Conservation (phyloP, 192 early-diverging fungal genomes). For the Oehlia diaphana region DNA sequence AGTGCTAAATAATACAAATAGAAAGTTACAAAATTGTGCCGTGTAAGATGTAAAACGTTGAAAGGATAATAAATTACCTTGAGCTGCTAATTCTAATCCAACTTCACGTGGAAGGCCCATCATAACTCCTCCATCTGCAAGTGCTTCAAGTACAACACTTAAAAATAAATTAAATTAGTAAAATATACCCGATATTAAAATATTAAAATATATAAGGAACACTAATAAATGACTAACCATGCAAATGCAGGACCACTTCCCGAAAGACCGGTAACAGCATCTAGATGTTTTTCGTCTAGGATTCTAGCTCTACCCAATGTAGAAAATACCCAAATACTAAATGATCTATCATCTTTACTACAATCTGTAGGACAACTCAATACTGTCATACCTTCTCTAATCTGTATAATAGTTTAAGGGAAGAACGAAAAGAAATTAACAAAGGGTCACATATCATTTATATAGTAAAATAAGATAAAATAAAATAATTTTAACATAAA, state of each 20-base stretch:
- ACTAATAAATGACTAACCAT: slow-evolving; percentile 34
- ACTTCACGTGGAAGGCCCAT: slow-evolving; percentile 58
- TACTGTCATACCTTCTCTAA: slow-evolving; percentile 58
- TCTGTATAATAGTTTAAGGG: slow-evolving; percentile 27
- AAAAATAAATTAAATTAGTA: not conserved
- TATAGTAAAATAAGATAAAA: not conserved
- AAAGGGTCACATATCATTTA: not conserved
- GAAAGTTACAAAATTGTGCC: too few species aligned
- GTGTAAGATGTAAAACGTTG: not conserved
- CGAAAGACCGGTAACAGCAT: slow-evolving; percentile 52
- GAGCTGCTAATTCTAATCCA: slow-evolving; percentile 53
- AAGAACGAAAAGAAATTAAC: not conserved
- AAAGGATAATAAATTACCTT: slow-evolving; percentile 37
- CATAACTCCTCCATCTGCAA: slow-evolving; percentile 61
- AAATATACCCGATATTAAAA: not conserved
- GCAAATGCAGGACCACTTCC: slow-evolving; percentile 58
- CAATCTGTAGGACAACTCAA: slow-evolving; percentile 41
- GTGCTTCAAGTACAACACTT: slow-evolving; percentile 53
- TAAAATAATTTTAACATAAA: not conserved
- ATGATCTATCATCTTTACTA: slow-evolving; percentile 35
- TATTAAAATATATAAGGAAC: not conserved
- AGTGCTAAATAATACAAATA: slow-evolving; percentile 34
- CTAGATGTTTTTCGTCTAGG: slow-evolving; percentile 55
- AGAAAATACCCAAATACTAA: slow-evolving; percentile 49
- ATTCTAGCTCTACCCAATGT: slow-evolving; percentile 50